Percentiles rank a stretch among this genome's conserved stretches.
Conservation (phyloP, 306 rosid species). For the Pterocarpus macrocarpus region DNA sequence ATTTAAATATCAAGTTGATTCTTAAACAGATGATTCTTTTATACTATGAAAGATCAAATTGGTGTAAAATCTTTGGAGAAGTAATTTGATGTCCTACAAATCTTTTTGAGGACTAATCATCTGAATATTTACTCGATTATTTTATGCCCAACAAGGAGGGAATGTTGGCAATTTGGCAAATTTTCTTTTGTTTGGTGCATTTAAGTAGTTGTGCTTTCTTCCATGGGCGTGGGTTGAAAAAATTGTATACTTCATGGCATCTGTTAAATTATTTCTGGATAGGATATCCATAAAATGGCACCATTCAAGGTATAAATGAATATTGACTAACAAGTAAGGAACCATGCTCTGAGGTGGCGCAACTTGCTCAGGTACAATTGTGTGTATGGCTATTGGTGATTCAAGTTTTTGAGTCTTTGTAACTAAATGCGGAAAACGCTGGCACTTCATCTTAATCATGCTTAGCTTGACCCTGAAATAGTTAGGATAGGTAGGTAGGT, state of each 20-base stretch:
- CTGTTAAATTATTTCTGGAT: slow-evolving; percentile 10
- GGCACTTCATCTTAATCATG: background rate
- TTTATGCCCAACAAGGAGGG: slow-evolving; percentile 11
- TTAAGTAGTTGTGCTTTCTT: slow-evolving; percentile 3
- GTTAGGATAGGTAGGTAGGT: slow-evolving; percentile 7
- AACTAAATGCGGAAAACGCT: background rate
- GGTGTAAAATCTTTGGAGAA: too few relatives aligned
- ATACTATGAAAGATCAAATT: too few relatives aligned
- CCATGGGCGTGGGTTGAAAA: background rate
- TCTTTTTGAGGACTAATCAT: too few relatives aligned
- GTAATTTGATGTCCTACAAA: too few relatives aligned
- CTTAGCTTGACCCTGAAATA: slow-evolving; percentile 15
- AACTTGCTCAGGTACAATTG: background rate
- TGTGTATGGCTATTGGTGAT: background rate
- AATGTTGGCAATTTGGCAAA: background rate
- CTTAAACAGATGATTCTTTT: too few relatives aligned
- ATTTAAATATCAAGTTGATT: too few relatives aligned
- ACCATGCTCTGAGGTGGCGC: background rate
- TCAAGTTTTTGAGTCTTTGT: slow-evolving; percentile 11
- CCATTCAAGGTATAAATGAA: background rate
- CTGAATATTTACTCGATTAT: too few relatives aligned
- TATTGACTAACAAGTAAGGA: background rate
- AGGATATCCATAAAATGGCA: too few relatives aligned
- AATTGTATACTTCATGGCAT: background rate
- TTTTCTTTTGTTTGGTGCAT: too few relatives aligned